Conservation (phyloP, 2,329 filamentous ascomycete genomes). For the Neofusicoccum sp. region DNA sequence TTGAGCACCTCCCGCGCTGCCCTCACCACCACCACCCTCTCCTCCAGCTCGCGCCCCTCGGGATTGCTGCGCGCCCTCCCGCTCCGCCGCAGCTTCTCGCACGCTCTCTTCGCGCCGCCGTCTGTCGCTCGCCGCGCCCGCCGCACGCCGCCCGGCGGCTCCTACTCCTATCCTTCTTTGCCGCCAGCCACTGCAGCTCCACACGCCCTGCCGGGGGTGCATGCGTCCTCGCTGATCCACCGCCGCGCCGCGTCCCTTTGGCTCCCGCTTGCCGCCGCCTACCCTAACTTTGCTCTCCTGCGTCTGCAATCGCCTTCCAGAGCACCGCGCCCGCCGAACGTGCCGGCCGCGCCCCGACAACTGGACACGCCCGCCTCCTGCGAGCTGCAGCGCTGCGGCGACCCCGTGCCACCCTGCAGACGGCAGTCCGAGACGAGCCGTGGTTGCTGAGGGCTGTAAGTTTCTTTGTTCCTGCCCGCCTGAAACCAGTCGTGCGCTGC, state of each 20-base stretch:
- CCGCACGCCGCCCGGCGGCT: conserved; percentile 11
- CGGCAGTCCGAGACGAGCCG: conserved; percentile 22
- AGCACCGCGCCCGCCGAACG: conserved; percentile 9
- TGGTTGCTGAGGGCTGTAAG: conserved; percentile 21
- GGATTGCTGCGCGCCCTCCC: conserved; percentile 16
- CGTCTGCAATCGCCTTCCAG: conserved; percentile 10
- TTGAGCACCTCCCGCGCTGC: background rate
- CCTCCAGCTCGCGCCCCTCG: background rate
- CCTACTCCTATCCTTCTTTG: conserved; percentile 20
- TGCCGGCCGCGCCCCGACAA: conserved; percentile 10
- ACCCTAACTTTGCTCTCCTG: conserved; percentile 7
- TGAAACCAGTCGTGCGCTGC: conserved; percentile 21
- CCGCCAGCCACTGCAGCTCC: conserved; percentile 20
- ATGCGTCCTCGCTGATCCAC: conserved; percentile 19
- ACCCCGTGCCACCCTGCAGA: conserved; percentile 12
- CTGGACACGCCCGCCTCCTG: conserved; percentile 11
- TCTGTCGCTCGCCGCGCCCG: background rate
- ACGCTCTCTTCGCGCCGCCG: conserved; percentile 11
- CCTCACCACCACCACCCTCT: conserved; percentile 1
- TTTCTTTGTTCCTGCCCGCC: conserved; percentile 21
- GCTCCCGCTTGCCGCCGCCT: conserved; percentile 14
- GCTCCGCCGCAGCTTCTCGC: conserved; percentile 7
- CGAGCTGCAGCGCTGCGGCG: conserved; percentile 12
- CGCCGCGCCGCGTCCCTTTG: conserved; percentile 13
- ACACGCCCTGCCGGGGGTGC: conserved; percentile 7